Evolutionary conservation across 345 rosid genomes (phyloP), one percentile per base, ranked within the genome.

Genomic region (Rhizophora apiculata): DNA sequence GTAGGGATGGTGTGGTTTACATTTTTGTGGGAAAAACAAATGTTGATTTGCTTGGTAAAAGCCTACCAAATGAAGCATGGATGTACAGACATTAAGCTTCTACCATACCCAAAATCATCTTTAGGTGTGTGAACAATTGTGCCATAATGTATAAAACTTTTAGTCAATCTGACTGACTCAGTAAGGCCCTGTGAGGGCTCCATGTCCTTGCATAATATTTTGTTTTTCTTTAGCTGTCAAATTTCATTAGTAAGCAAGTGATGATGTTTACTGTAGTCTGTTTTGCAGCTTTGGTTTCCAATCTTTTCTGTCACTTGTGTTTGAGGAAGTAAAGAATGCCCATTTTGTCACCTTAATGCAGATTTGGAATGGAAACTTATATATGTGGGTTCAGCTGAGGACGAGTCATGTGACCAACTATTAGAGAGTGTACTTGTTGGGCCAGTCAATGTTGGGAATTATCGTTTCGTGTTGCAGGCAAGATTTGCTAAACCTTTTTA

Each of bases 341-440:
- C 10, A 54, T 60, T 51, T 36, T 60, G 29, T 62, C 20, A 31
- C 34, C 52, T 6, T 13, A 18, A 27, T 74, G 79, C 84, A 91
- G 97, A 93, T 87, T 69, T 93, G 74, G 98, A 93, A 65, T 93
- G 98, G 97, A 93, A 93, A 77, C 96, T 93, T 37, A 88, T 85
- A 56, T 93, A 93, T n/a, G 97, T 93, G 8, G 98, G 98, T 7
- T 93, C 98, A 62, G 98, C 98, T 16, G 98, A 91, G 80, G 98
- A 93, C 18, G 98, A 93, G 71, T 89, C 94, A 0, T 93, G 80
- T 62, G 98, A 93, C 79, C 98, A 91, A 72, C 73, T 81, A 30
- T 62, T 93, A 24, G 97, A 93, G 72, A 91, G 97, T 76, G 96
- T 93, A 61, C 91, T 93, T 37, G 98, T 93, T 37, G 96, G 97